These are phyloP conservation scores for Knoxdaviesia capensis DNA, from an alignment of 2,329 filamentous ascomycete species.

Conservation along the genomic window DNA sequence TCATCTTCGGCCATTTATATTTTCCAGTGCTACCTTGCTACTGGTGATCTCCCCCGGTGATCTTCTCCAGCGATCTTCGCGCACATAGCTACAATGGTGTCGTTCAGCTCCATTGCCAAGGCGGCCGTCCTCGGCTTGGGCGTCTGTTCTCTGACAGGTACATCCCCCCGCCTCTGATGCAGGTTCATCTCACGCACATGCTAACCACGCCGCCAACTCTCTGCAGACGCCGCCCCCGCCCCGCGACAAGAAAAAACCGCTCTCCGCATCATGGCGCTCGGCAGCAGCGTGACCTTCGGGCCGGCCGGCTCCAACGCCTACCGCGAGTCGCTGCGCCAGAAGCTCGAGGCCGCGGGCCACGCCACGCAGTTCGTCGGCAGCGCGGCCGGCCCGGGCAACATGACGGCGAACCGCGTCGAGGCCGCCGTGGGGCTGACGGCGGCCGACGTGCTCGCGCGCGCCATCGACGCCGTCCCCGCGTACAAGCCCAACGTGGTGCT, in stretches of 20 bases:
- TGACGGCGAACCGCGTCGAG: conserved; percentile 16
- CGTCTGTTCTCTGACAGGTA: too few relatives aligned
- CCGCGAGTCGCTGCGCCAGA: conserved; percentile 14
- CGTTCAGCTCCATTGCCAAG: too few relatives aligned
- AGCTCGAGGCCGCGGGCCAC: conserved; percentile 12
- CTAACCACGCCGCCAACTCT: too few relatives aligned
- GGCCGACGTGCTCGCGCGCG: conserved; percentile 13
- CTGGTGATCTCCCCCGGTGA: too few relatives aligned
- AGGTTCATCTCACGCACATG: too few relatives aligned
- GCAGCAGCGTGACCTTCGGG: conserved; percentile 18
- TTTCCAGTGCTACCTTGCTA: too few relatives aligned
- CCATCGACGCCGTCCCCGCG: conserved; percentile 8
- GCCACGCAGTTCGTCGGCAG: conserved; percentile 17
- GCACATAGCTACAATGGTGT: too few relatives aligned
- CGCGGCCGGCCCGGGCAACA: conserved; percentile 12
- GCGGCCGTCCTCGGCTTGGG: too few relatives aligned
- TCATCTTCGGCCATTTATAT: too few relatives aligned
- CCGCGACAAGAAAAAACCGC: not conserved
- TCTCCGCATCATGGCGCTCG: conserved; percentile 14
- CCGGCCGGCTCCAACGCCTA: conserved; percentile 14
- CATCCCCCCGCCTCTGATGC: too few relatives aligned
- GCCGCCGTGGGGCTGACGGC: conserved; percentile 16
- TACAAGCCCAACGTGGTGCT: conserved; percentile 16
- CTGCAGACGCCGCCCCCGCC: too few relatives aligned
- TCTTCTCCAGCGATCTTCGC: too few relatives aligned